Evolutionary conservation across 148 eudicot species (phyloP).

Genomic region (Mesembryanthemum crystallinum): DNA sequence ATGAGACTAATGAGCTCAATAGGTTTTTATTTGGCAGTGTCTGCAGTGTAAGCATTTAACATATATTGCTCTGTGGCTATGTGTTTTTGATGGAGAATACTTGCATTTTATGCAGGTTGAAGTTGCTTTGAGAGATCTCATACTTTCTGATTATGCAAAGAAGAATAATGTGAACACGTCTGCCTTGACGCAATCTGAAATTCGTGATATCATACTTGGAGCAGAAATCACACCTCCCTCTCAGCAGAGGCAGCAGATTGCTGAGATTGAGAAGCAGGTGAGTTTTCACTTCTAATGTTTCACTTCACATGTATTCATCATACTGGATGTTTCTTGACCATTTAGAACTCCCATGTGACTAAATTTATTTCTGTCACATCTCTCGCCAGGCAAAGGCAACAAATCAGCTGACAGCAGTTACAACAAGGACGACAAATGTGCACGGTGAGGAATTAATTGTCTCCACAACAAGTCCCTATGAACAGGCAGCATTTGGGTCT

Average conservation of each 20-base stretch:
- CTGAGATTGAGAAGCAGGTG: slow-evolving; percentile 96
- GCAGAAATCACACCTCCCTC: slow-evolving; percentile 99
- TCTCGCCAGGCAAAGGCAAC: slow-evolving; percentile 66
- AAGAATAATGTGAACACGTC: slow-evolving; percentile 98
- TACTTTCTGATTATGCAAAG: slow-evolving; percentile 96
- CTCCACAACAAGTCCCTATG: slow-evolving; percentile 95
- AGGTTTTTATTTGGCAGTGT: not conserved
- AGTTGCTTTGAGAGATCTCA: slow-evolving; percentile 94
- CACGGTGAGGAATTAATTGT: slow-evolving; percentile 96
- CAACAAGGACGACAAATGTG: slow-evolving; percentile 87
- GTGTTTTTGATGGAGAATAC: not conserved
- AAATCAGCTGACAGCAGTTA: slow-evolving; percentile 85
- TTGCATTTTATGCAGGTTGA: slow-evolving; percentile 64
- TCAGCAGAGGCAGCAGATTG: slow-evolving; percentile 97
- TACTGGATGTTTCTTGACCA: not conserved
- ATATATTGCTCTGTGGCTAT: not conserved
- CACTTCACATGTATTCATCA: not conserved
- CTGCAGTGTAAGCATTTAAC: not conserved
- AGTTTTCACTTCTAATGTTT: not conserved
- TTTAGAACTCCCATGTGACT: slow-evolving; percentile 11
- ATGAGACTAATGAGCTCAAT: not conserved
- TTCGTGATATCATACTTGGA: slow-evolving; percentile 97
- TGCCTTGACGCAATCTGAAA: slow-evolving; percentile 93
- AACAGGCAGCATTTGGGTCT: slow-evolving; percentile 81
- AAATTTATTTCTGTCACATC: not conserved